Percentiles rank a stretch among this genome's conserved stretches.
Evolutionary conservation across 2,329 filamentous ascomycete genomes (phyloP).

Genomic region (Aspergillus sp.): DNA sequence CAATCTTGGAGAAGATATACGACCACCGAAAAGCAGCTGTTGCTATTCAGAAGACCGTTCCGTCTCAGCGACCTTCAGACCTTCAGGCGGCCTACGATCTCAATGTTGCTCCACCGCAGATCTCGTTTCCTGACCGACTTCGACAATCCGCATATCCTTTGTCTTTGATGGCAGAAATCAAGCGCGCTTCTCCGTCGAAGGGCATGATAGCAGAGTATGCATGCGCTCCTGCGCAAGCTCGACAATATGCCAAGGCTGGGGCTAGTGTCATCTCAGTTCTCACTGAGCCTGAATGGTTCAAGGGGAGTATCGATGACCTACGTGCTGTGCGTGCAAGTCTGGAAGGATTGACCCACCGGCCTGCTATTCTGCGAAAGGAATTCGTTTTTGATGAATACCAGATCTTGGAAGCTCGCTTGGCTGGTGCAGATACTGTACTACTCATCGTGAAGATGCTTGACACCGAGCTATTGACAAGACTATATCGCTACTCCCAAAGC

Average conservation of each 20-base stretch:
- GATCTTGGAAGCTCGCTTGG: constrained; percentile 88
- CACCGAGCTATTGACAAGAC: constrained; percentile 65
- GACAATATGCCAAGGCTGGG: constrained; percentile 87
- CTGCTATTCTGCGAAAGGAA: constrained; percentile 89
- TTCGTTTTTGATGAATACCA: constrained; percentile 99
- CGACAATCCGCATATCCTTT: constrained; percentile 81
- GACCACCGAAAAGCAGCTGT: constrained; percentile 74
- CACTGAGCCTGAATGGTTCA: constrained; percentile 98
- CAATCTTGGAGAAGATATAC: constrained; percentile 91
- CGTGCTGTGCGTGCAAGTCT: constrained; percentile 82
- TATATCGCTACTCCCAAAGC: constrained; percentile 86
- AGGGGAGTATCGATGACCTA: constrained; percentile 93
- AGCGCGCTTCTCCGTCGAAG: constrained; percentile 93
- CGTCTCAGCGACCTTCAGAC: constrained; percentile 79
- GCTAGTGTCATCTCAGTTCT: constrained; percentile 98
- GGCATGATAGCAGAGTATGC: constrained; percentile 86
- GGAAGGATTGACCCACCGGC: constrained; percentile 87
- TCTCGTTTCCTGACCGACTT: constrained; percentile 76
- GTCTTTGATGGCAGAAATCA: constrained; percentile 96
- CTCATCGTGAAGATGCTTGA: constrained; percentile 99
- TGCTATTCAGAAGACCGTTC: constrained; percentile 76
- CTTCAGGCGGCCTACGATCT: constrained; percentile 84
- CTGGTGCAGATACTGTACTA: constrained; percentile 90
- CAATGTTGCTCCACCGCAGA: constrained; percentile 77
- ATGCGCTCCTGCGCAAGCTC: constrained; percentile 85